A percentile compares a stretch with the other conserved stretches of the same genome.
These are phyloP conservation scores for Tremella fuciformis DNA, from an alignment of 768 basidiomycete genomes.

Conservation along the genomic window DNA sequence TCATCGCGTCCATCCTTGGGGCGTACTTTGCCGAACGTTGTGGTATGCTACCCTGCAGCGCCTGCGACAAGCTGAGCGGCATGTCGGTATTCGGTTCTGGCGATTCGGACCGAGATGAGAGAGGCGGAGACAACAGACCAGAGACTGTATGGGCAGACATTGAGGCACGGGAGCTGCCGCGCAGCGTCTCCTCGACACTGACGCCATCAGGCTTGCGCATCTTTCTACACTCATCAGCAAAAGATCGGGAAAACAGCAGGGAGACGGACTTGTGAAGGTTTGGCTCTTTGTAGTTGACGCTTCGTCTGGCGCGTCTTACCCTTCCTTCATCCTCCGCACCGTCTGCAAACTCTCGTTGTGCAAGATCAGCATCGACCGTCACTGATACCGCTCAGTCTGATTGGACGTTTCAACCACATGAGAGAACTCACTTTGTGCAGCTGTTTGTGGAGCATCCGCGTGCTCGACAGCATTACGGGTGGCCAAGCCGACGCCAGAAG, in stretches of 20 bases:
- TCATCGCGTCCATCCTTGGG: not conserved
- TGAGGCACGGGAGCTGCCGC: not conserved
- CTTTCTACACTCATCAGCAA: conserved; percentile 17
- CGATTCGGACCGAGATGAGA: not conserved
- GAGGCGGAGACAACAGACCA: not conserved
- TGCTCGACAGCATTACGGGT: not conserved
- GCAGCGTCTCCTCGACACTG: not conserved
- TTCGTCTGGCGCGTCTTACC: conserved; percentile 18
- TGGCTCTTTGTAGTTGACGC: conserved; percentile 36
- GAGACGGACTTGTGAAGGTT: conserved; percentile 24
- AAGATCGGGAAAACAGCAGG: not conserved
- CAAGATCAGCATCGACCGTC: not conserved
- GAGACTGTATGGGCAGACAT: not conserved
- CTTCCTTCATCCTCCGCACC: conserved; percentile 19
- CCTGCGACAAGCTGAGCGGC: not conserved
- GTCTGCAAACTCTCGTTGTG: too few relatives aligned
- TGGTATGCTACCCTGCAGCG: not conserved
- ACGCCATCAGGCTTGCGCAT: conserved; percentile 26
- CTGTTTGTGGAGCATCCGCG: not conserved
- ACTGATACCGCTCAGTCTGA: not conserved
- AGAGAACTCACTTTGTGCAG: not conserved
- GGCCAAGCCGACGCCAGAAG: too few relatives aligned
- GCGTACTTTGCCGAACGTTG: conserved; percentile 1
- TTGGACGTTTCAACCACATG: not conserved
- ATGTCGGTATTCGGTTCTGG: not conserved